phyloP scores from a whole-genome alignment of 495 filamentous ascomycete genomes.

The Parmelia sp. region DNA sequence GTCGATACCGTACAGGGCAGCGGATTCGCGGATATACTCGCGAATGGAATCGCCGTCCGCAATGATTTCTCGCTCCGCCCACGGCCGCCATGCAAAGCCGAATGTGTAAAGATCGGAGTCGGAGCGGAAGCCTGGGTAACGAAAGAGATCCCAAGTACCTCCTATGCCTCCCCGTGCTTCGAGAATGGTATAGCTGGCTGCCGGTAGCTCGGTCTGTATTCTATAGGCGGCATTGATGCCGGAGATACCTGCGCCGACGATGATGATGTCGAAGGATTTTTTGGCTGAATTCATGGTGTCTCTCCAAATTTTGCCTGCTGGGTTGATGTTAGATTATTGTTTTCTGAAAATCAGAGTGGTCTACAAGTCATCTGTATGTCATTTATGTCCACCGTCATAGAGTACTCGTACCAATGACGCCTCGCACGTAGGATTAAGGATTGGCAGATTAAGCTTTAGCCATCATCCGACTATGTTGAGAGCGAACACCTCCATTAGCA shows the following conservation, averaged over 20 bases:
- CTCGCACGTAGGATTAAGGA: no score
- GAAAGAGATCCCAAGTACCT: constrained; percentile 16
- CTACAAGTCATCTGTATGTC: neutral
- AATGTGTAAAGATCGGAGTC: constrained; percentile 16
- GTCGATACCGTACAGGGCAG: constrained; percentile 6
- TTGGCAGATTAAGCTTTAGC: no score
- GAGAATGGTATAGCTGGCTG: constrained; percentile 11
- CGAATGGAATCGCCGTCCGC: constrained; percentile 13
- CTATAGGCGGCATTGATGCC: constrained; percentile 17
- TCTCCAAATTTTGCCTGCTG: neutral
- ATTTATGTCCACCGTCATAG: no score
- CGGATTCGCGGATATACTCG: constrained; percentile 8
- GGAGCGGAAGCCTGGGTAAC: constrained; percentile 15
- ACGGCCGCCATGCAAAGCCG: constrained; percentile 14
- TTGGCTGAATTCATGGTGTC: neutral
- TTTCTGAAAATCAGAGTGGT: neutral
- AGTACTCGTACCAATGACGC: neutral
- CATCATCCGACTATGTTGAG: no score
- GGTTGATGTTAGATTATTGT: neutral
- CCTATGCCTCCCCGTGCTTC: constrained; percentile 12
- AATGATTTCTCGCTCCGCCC: neutral
- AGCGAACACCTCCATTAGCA: no score
- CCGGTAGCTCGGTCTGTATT: constrained; percentile 6
- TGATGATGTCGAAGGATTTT: constrained; percentile 10
- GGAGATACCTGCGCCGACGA: constrained; percentile 11